These are phyloP conservation scores for Penicillium occitanis DNA, from an alignment of 2,329 filamentous ascomycete species.

Conservation along the genomic window DNA sequence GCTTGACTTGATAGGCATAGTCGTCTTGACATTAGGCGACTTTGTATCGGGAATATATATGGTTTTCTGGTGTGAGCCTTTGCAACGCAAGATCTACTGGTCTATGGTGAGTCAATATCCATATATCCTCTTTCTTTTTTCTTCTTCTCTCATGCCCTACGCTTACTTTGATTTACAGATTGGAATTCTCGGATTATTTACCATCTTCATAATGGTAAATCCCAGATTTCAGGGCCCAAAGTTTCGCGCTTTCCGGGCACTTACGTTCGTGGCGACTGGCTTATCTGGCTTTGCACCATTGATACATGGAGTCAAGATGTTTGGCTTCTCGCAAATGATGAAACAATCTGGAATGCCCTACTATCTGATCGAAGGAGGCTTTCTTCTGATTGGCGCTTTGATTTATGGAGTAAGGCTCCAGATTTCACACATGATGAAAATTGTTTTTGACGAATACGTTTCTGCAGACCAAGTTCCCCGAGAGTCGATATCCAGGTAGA, in stretches of 20 bases:
- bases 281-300: conserved; percentile 38
- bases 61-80: conserved; percentile 37
- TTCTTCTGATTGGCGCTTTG: conserved; percentile 33
- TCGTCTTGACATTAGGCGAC: conserved; percentile 35
- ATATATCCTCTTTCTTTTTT: too few species aligned
- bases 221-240: conserved; percentile 33
- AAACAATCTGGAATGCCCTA: conserved; percentile 33
- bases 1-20: conserved; percentile 37
- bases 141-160: too few species aligned
- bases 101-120: conserved; percentile 30
- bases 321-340: conserved; percentile 26
- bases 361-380: conserved; percentile 31
- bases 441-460: conserved; percentile 5
- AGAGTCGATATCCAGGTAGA: conserved; percentile 31
- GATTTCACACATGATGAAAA: neutral
- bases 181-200: conserved; percentile 30
- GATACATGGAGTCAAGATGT: conserved; percentile 31
- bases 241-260: conserved; percentile 32
- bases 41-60: conserved; percentile 39
- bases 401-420: conserved; percentile 26
- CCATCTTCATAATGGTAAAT: conserved; percentile 36
- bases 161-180: conserved; percentile 27
- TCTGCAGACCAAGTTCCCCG: conserved; percentile 25
- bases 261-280: conserved; percentile 33
- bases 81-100: conserved; percentile 36